Conservation (phyloP, 2,329 filamentous ascomycete species). For the Diaporthe nobilis region DNA sequence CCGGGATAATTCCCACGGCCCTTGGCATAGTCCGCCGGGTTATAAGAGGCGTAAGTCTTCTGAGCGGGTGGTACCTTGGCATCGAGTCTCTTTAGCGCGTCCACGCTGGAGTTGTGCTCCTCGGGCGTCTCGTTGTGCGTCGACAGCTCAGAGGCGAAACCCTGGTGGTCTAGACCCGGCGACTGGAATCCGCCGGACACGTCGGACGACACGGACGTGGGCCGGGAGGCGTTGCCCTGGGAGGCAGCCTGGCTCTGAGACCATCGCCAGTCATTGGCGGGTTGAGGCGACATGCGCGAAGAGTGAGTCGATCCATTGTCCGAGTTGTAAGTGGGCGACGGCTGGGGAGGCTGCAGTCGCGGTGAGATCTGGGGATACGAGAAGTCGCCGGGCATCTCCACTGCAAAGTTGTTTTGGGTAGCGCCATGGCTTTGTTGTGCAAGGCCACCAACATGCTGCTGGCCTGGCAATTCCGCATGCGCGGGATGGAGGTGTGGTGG, state of each 20-base stretch:
- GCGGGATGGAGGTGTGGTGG: conserved; percentile 47
- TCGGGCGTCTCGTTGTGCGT: conserved; percentile 64
- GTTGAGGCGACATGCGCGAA: conserved; percentile 44
- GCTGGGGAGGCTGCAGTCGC: conserved; percentile 48
- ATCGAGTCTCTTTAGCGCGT: conserved; percentile 48
- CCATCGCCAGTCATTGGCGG: conserved; percentile 58
- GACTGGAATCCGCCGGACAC: conserved; percentile 52
- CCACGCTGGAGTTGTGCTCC: conserved; percentile 54
- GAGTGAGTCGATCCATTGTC: conserved; percentile 48
- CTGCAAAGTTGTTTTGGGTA: conserved; percentile 43
- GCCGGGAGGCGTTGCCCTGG: conserved; percentile 49
- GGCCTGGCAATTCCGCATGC: conserved; percentile 58
- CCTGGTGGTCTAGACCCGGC: conserved; percentile 57
- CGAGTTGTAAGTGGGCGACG: conserved; percentile 48
- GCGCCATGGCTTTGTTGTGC: conserved; percentile 13
- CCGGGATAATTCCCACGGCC: conserved; percentile 12
- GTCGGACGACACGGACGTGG: conserved; percentile 54
- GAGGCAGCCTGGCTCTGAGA: conserved; percentile 54
- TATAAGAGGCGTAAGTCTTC: conserved; percentile 53
- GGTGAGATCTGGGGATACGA: conserved; percentile 56
- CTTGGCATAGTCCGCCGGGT: conserved; percentile 56
- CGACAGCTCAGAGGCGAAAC: conserved; percentile 59
- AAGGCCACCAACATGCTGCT: background rate
- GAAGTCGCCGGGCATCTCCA: conserved; percentile 65
- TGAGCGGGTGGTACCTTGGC: conserved; percentile 43